phyloP scores from a whole-genome alignment of 2,329 filamentous ascomycete genomes.

The Cercospora beticola region DNA sequence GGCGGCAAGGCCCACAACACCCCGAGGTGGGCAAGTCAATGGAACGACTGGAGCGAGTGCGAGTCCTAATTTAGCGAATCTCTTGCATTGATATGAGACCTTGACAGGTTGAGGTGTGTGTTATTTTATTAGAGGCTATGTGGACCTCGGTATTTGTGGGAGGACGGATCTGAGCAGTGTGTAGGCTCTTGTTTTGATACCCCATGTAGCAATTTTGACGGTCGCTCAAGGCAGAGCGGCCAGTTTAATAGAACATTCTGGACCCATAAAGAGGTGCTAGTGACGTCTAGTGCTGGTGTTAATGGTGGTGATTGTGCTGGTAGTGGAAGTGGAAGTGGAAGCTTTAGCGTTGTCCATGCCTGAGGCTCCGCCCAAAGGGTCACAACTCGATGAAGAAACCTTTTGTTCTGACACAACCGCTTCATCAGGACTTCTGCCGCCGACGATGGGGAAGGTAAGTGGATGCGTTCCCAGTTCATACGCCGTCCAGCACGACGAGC shows the following conservation, averaged over 20 bases:
- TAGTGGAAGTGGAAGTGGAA: neutral
- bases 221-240: neutral
- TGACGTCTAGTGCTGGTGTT: neutral
- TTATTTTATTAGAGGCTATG: neutral
- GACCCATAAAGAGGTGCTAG: neutral
- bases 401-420: conserved; percentile 1
- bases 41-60: conserved; percentile 43
- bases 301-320: neutral
- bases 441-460: conserved; percentile 6
- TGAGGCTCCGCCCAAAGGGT: neutral
- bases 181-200: conserved; percentile 5
- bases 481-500: neutral
- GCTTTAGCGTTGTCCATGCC: neutral
- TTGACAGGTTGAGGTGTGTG: neutral
- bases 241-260: neutral
- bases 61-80: conserved; percentile 50
- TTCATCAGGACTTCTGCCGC: conserved; percentile 1
- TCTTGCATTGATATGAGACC: conserved; percentile 43
- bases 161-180: conserved; percentile 1
- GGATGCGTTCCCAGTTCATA: neutral
- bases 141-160: conserved; percentile 1
- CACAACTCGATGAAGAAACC: neutral
- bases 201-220: neutral
- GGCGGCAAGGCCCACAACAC: conserved; percentile 29
- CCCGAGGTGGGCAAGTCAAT: conserved; percentile 29